Base-by-base conservation (phyloP, 495 filamentous ascomycete species). In the Thozetella sp. region DNA sequence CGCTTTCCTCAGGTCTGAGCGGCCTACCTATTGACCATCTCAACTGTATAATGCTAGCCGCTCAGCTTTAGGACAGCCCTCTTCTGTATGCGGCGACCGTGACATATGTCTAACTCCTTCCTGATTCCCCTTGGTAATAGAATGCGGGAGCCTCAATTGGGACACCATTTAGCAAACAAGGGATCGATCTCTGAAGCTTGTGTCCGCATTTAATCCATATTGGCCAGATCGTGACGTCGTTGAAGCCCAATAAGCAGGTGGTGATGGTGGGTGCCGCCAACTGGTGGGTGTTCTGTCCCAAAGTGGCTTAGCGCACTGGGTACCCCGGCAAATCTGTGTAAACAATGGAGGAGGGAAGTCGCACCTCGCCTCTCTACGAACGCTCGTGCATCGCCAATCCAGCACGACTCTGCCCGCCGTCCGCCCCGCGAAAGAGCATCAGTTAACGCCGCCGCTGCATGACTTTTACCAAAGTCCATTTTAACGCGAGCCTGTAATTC, bases 311-410 rank as follows among this genome's bases (percentile, higher is more conserved):
- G 43, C n/a, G 43, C n/a, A n/a, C 11, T 48, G 43, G n/a, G 11
- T n/a, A n/a, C 43, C 43, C 43, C 43, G n/a, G 43, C 43, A 48
- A 48, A 48, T 11, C 43, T 48, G 43, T 48, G 43, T 48, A 48
- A 48, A 48, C 43, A 48, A 48, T 48, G 11, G 10, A n/a, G 43
- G 43, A 4, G 20, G 43, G 43, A 48, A 48, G 43, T 48, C 20
- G 43, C 43, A 48, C 43, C n/a, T 48, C 43, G n/a, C 43, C 20
- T 48, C 43, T 48, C 20, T n/a, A n/a, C 43, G 43, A 48, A 3
- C 43, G 43, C 43, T n/a, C 43, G 9, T 48, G 20, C 43, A 48
- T 10, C n/a, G 43, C n/a, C n/a, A 48, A 20, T 15, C 9, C 12
- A 20, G 43, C 9, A 48, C 43, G 43, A 19, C 43, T 48, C 43